A percentile compares a stretch with the other conserved stretches of the same genome.
These are phyloP conservation scores for Pyrenochaeta sp. DNA, from an alignment of 2,329 filamentous ascomycete species.

Conservation along the genomic window DNA sequence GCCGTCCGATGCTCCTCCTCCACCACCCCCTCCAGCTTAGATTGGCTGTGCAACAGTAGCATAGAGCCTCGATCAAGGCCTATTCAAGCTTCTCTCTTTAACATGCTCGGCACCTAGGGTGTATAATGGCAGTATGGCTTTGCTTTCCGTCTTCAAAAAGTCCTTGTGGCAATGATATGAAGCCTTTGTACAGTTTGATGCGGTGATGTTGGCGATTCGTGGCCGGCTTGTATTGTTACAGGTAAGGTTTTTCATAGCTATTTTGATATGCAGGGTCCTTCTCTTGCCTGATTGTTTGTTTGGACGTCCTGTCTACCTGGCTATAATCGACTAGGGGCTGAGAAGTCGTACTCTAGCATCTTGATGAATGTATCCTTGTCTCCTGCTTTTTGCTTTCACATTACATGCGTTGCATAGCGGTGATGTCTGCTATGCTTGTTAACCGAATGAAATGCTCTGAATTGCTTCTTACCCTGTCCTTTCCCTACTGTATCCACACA, in stretches of 20 bases:
- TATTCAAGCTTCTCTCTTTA: neutral
- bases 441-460: no score
- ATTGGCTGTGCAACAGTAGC: neutral
- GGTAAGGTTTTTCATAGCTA: constrained; percentile 12
- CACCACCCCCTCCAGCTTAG: constrained; percentile 50
- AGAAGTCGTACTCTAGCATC: neutral
- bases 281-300: neutral
- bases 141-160: neutral
- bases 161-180: neutral
- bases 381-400: neutral
- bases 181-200: constrained; percentile 7
- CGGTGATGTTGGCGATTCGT: constrained; percentile 3
- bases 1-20: constrained; percentile 67
- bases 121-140: constrained; percentile 2
- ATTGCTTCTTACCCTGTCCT: no score
- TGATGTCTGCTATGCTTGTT: no score
- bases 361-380: constrained; percentile 1
- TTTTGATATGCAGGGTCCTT: constrained; percentile 5
- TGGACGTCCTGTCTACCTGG: neutral
- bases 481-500: neutral
- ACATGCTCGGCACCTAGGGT: constrained; percentile 1
- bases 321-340: neutral
- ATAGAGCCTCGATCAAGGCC: constrained; percentile 1
- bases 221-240: constrained; percentile 2
- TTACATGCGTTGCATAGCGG: neutral